Percentiles rank a stretch among this genome's conserved stretches.
Conservation (phyloP, 768 basidiomycete species). For the Hygrophoropsis aurantiaca region DNA sequence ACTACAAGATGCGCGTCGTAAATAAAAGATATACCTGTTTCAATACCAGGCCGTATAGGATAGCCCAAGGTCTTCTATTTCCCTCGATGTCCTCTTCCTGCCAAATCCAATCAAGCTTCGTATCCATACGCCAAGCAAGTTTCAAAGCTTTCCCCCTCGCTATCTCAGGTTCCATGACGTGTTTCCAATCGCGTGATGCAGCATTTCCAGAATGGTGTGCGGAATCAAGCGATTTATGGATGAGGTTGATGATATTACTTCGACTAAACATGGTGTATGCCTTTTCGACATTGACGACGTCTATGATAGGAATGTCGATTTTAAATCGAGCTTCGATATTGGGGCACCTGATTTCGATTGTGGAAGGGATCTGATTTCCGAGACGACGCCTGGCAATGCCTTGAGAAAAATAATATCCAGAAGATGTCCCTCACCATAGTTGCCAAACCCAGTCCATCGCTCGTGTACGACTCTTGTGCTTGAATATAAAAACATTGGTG, state of each 20-base stretch:
- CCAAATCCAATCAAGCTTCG: conserved; percentile 86
- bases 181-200: conserved; percentile 53
- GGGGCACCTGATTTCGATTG: conserved; percentile 72
- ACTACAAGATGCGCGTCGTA: conserved; percentile 1
- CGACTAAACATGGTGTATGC: conserved; percentile 55
- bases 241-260: conserved; percentile 61
- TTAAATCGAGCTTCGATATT: conserved; percentile 63
- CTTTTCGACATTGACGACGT: conserved; percentile 35
- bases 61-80: conserved; percentile 62
- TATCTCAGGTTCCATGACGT: conserved; percentile 54
- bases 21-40: conserved; percentile 51
- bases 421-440: conserved; percentile 56
- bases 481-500: conserved; percentile 86
- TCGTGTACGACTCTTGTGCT: conserved; percentile 72
- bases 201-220: conserved; percentile 25
- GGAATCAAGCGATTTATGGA: conserved; percentile 52
- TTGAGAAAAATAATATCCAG: conserved; percentile 3
- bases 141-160: conserved; percentile 58
- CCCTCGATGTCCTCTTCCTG: conserved; percentile 66
- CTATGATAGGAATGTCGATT: conserved; percentile 62
- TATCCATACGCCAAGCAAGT: conserved; percentile 76
- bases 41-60: conserved; percentile 75
- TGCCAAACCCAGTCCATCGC: conserved; percentile 91
- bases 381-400: conserved; percentile 56
- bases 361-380: conserved; percentile 68